Base-by-base conservation (phyloP, 2,329 filamentous ascomycete species). In the Arthrobotrys iridis region DNA sequence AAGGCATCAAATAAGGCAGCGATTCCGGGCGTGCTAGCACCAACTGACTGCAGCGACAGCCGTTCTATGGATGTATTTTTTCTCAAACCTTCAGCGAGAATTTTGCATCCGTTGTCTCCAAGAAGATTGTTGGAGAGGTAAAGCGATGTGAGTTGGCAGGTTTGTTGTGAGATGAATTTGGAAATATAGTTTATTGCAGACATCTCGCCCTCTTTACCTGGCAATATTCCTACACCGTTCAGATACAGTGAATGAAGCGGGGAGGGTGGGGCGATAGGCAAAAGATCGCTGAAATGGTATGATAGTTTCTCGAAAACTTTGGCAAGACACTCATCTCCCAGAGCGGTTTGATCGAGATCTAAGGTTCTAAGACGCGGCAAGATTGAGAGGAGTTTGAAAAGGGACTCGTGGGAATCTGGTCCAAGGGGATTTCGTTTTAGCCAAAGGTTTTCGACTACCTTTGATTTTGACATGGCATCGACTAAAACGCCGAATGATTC, bases 371-470 rank as follows among this genome's bases (percentile, higher is more conserved):
- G 80, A 33, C 83, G 83, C 26, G 80, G 79, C 1, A 82, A 81
- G 30, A 82, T 70, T 0, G 83, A 84, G 71, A 86, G 82, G 35
- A 87, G 81, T 3, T 82, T 81, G 73, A 82, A 84, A 11, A 87
- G 65, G 55, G 85, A 81, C 46, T 79, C 77, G 2, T 82, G 83
- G 15, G 83, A 81, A 3, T 78, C 78, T 1, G 83, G 73, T 0
- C 82, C 82, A 24, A 87, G 82, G 1, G 86, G 86, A 79, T 87
- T 87, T 10, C 85, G 83, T 79, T 87, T 87, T 63, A 87, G 79
- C 86, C 86, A 87, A 52, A 87, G 79, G 76, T 85, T 86, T 18
- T 84, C 85, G 71, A 86, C 80, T 11, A 81, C 81, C 2, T 81
- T 79, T 0, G 84, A 85, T 22, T 80, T 80, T 11, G 84, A 77